These are phyloP conservation scores for Apiospora saccharicola DNA, from an alignment of 2,329 filamentous ascomycete genomes.

Conservation along the genomic window DNA sequence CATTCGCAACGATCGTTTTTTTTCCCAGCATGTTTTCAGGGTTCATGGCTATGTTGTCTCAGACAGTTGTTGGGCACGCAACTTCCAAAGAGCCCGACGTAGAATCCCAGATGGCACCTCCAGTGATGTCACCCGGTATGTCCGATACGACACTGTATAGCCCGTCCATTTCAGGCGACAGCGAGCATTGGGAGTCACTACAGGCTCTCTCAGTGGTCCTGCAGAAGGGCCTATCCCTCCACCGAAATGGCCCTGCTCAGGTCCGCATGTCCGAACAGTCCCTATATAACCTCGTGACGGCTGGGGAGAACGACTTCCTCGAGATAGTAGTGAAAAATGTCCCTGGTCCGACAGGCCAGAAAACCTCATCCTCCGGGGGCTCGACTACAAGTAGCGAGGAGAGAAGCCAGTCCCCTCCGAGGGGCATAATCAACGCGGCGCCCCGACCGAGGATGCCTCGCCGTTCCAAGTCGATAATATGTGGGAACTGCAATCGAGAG, in stretches of 20 bases:
- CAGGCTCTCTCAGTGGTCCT: constrained; percentile 14
- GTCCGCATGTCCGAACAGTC: constrained; percentile 26
- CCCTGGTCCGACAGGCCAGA: background rate
- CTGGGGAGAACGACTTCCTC: constrained; percentile 24
- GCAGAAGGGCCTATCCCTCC: constrained; percentile 19
- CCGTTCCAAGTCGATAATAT: background rate
- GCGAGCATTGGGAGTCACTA: constrained; percentile 26
- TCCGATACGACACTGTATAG: constrained; percentile 5
- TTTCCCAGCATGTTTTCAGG: background rate
- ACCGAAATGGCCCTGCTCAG: constrained; percentile 24
- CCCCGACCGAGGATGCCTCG: constrained; percentile 12
- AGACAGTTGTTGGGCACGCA: background rate
- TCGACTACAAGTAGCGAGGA: background rate
- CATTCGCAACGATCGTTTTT: background rate
- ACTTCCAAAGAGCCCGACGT: background rate
- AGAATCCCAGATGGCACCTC: background rate
- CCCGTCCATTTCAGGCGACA: constrained; percentile 10
- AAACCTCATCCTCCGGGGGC: background rate
- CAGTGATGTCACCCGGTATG: background rate
- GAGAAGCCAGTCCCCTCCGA: background rate
- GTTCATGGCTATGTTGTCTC: background rate
- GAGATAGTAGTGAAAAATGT: constrained; percentile 25
- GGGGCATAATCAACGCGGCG: constrained; percentile 13
- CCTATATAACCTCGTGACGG: constrained; percentile 24
- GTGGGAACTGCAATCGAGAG: constrained; percentile 23